Evolutionary conservation across 108 stramenopile species (phyloP), one percentile per base, ranked within the genome.

Genomic region (Pseudonitzschia pungens): DNA sequence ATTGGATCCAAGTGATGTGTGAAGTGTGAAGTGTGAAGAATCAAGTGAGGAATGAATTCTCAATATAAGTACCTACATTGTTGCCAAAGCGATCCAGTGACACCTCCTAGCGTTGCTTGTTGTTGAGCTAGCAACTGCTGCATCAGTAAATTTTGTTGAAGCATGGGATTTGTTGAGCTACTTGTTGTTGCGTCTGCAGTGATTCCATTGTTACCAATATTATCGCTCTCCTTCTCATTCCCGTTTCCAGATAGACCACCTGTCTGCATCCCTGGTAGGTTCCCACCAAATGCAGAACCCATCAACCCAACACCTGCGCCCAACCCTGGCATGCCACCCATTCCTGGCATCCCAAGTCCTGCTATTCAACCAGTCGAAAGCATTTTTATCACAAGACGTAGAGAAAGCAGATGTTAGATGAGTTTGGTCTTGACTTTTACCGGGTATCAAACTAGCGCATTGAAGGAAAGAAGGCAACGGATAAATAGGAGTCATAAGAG

Each of bases 131-230:
- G 62, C 73, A 79, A 68, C 54, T 79, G 78, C 55, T 79, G 78
- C 50, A 79, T 69, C 18, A 79, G 73, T 42, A 79, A 56, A 45
- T 79, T 79, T 74, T 79, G 78, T 26, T 79, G 78, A 22, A 67
- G n/a, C 78, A 79, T 79, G 48, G 59, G 52, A 48, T 57, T 52
- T 43, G 58, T 52, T 14, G 11, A 40, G 44, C 57, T 44, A 15
- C 58, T 62, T 26, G 44, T 28, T 22, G 72, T 68, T 28, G 32
- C 48, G 15, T 66, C 78, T 26, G 43, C 55, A 24, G 51, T 36
- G 9, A 70, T 56, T 16, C 57, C 55, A 45, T 62, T 65, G 5
- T 65, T 45, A 36, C 65, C 70, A 33, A 41, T 59, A 56, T 14
- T 21, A 8, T 66, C 77, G 15, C 60, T 58, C 32, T 65, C 70